These are phyloP conservation scores for Curvularia lunata DNA, from an alignment of 2,329 filamentous ascomycete genomes.

Conservation along the genomic window DNA sequence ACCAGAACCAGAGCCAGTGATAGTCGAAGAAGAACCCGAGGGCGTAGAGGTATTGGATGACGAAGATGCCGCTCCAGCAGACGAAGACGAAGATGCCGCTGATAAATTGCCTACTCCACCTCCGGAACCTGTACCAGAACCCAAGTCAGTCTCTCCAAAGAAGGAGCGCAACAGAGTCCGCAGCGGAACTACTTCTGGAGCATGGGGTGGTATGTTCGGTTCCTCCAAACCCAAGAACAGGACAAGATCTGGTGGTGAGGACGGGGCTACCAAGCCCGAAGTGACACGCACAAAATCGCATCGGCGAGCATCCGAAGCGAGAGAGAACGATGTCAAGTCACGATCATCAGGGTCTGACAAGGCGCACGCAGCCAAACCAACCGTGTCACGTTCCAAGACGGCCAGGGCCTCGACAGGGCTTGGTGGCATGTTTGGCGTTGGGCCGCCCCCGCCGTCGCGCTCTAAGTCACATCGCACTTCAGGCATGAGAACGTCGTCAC, in stretches of 20 bases:
- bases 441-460: conserved; percentile 63
- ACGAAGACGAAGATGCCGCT: conserved; percentile 33
- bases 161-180: conserved; percentile 81
- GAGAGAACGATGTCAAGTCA: conserved; percentile 68
- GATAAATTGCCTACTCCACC: conserved; percentile 56
- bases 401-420: conserved; percentile 65
- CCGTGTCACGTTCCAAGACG: conserved; percentile 58
- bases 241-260: conserved; percentile 38
- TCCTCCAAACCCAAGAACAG: conserved; percentile 51
- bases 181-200: conserved; percentile 64
- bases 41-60: conserved; percentile 28
- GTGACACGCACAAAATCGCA: conserved; percentile 63
- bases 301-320: conserved; percentile 51
- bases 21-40: conserved; percentile 26
- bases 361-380: conserved; percentile 55
- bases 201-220: conserved; percentile 76
- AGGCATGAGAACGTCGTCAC: conserved; percentile 65
- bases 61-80: conserved; percentile 33
- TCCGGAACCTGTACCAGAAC: conserved; percentile 50
- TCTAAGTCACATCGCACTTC: conserved; percentile 71
- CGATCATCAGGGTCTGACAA: conserved; percentile 79
- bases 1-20: conserved; percentile 29
- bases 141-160: conserved; percentile 60
- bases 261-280: conserved; percentile 49
- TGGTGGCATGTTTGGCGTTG: conserved; percentile 65